phyloP scores from a whole-genome alignment of 2,329 filamentous ascomycete genomes.

The Dactylellina haptotyla region DNA sequence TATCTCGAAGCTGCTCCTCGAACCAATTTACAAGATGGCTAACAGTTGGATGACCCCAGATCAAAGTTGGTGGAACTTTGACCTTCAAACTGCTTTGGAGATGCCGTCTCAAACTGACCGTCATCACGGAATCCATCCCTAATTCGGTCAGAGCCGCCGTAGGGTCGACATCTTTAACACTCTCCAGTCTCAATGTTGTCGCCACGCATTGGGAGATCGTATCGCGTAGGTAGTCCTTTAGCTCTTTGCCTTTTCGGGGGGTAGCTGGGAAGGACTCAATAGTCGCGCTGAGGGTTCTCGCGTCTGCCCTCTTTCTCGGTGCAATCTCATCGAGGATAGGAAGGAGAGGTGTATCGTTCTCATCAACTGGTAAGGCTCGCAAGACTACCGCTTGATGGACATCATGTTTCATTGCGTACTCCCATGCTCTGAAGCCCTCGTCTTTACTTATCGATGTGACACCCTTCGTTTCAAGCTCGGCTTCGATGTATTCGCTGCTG shows the following conservation, averaged over 20 bases:
- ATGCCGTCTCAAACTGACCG: conserved; percentile 60
- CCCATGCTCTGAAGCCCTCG: conserved; percentile 64
- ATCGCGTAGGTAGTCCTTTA: conserved; percentile 58
- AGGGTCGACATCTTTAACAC: conserved; percentile 60
- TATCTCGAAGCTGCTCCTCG: too few relatives aligned
- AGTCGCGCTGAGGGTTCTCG: background rate
- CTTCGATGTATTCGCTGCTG: conserved; percentile 61
- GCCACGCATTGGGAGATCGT: conserved; percentile 61
- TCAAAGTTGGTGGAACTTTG: conserved; percentile 62
- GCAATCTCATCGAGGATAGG: conserved; percentile 59
- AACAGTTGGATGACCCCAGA: conserved; percentile 63
- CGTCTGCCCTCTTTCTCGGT: conserved; percentile 37
- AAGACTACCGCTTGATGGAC: conserved; percentile 62
- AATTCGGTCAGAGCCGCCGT: conserved; percentile 61
- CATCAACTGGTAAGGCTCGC: conserved; percentile 58
- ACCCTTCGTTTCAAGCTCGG: conserved; percentile 62
- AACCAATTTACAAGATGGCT: conserved; percentile 61
- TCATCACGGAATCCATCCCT: conserved; percentile 63
- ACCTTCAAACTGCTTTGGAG: conserved; percentile 60
- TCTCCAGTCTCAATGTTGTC: conserved; percentile 59
- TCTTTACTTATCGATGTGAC: conserved; percentile 63
- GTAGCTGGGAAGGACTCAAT: background rate
- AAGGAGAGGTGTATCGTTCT: conserved; percentile 59
- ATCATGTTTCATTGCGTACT: conserved; percentile 60
- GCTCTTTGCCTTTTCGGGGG: conserved; percentile 58